Evolutionary conservation across 441 rosid species (phyloP).

Genomic region (Populus hybrid): DNA sequence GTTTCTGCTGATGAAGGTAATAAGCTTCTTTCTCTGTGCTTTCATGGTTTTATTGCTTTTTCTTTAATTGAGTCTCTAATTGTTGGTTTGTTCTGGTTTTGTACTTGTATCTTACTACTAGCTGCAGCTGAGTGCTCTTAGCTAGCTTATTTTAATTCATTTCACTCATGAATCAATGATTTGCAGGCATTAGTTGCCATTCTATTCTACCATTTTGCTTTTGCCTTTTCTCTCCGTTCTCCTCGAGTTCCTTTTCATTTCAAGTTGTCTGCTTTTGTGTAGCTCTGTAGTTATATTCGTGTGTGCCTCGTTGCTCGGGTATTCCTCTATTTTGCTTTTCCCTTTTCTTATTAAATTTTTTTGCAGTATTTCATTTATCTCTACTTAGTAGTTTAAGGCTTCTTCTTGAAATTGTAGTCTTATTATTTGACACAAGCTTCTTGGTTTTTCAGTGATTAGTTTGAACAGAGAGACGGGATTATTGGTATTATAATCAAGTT

Average conservation of each 20-base stretch:
- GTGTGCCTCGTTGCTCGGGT: neutral
- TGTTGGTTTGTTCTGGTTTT: neutral
- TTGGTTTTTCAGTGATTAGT: neutral
- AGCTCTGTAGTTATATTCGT: neutral
- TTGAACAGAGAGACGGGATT: neutral
- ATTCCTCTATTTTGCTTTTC: neutral
- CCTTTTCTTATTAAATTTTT: neutral
- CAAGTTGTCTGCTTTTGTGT: constrained; percentile 8
- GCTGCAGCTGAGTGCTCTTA: neutral
- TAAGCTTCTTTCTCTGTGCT: constrained; percentile 19
- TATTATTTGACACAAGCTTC: neutral
- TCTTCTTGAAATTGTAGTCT: neutral
- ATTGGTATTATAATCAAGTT: neutral
- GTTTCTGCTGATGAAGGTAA: constrained; percentile 68
- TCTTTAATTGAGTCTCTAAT: neutral
- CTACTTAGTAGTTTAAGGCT: neutral
- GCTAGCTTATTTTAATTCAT: constrained; percentile 1
- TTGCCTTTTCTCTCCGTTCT: neutral
- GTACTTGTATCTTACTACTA: neutral
- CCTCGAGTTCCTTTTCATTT: neutral
- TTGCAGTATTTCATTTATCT: neutral
- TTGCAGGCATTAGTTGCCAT: neutral
- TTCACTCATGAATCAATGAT: neutral
- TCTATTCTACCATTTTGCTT: neutral
- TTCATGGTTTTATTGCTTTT: neutral